A percentile compares a stretch with the other conserved stretches of the same genome.
Evolutionary conservation across 768 basidiomycete genomes (phyloP).

Genomic region (Boletus vermiculosoides): DNA sequence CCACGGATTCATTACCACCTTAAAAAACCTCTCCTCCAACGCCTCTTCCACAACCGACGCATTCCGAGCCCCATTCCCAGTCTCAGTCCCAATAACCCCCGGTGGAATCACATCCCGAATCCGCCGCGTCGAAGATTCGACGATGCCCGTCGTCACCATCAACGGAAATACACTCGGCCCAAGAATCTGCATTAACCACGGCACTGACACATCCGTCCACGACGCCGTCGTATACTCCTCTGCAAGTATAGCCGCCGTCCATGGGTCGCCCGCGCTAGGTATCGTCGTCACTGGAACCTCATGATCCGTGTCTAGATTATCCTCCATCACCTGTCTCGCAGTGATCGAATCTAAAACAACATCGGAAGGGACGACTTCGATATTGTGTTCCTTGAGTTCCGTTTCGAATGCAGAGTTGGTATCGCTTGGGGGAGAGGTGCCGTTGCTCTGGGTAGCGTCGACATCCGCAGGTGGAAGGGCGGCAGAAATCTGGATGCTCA

Average conservation of each 20-base stretch:
- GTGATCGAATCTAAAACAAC: slow-evolving; percentile 30
- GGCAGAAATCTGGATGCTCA: slow-evolving; percentile 23
- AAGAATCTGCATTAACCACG: slow-evolving; percentile 41
- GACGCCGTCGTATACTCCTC: slow-evolving; percentile 29
- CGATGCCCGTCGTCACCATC: slow-evolving; percentile 59
- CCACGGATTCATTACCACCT: slow-evolving; percentile 58
- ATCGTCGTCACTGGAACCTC: slow-evolving; percentile 15
- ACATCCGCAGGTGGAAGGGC: neutral
- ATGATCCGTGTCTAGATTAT: slow-evolving; percentile 25
- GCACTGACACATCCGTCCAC: slow-evolving; percentile 28
- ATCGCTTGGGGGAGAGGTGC: neutral
- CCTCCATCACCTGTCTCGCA: slow-evolving; percentile 31
- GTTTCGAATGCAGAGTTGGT: slow-evolving; percentile 34
- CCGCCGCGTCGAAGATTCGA: slow-evolving; percentile 61
- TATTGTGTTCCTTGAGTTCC: slow-evolving; percentile 36
- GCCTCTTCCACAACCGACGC: slow-evolving; percentile 40
- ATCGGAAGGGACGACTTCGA: slow-evolving; percentile 25
- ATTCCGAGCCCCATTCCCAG: neutral
- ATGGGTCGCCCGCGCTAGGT: slow-evolving; percentile 23
- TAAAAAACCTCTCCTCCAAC: slow-evolving; percentile 41
- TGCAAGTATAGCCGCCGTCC: slow-evolving; percentile 22
- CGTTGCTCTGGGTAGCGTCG: neutral
- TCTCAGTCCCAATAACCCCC: slow-evolving; percentile 2
- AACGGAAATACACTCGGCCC: slow-evolving; percentile 57
- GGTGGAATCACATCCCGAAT: slow-evolving; percentile 48